Evolutionary conservation across 805 yeast genomes (phyloP).

Genomic region (Suhomyces sp.): DNA sequence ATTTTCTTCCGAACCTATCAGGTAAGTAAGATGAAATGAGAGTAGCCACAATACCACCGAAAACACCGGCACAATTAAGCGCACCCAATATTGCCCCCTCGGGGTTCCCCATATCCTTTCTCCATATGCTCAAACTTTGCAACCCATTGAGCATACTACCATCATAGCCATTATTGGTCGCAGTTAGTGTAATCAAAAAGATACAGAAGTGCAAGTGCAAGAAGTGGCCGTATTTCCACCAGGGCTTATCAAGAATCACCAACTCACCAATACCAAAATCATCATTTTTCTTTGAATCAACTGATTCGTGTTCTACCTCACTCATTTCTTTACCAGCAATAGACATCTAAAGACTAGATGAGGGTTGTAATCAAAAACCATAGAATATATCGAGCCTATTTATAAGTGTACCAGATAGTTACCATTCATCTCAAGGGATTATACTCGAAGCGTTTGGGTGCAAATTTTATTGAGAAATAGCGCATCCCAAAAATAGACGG

Average conservation of each 20-base stretch:
- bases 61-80: slow-evolving; percentile 19
- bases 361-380: neutral
- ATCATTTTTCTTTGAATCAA: neutral
- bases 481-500: too few species aligned
- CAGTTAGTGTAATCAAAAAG: slow-evolving; percentile 41
- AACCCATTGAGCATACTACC: slow-evolving; percentile 46
- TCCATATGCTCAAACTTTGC: slow-evolving; percentile 45
- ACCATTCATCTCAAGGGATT: too few species aligned
- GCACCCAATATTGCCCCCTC: slow-evolving; percentile 20
- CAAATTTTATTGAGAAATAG: too few species aligned
- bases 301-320: neutral
- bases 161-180: slow-evolving; percentile 39
- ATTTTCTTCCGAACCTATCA: slow-evolving; percentile 44
- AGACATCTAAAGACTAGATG: neutral
- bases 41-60: slow-evolving; percentile 37
- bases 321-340: slow-evolving; percentile 1
- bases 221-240: slow-evolving; percentile 39
- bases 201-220: slow-evolving; percentile 34
- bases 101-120: slow-evolving; percentile 27
- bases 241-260: slow-evolving; percentile 17
- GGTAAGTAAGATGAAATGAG: slow-evolving; percentile 24
- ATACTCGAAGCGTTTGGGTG: too few species aligned
- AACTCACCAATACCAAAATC: slow-evolving; percentile 1
- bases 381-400: neutral
- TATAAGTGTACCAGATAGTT: too few species aligned